Evolutionary conservation across 225 moss, liverwort and hornwort species (phyloP), one percentile per base, ranked within the genome.

Genomic region (Neckera pumila): DNA sequence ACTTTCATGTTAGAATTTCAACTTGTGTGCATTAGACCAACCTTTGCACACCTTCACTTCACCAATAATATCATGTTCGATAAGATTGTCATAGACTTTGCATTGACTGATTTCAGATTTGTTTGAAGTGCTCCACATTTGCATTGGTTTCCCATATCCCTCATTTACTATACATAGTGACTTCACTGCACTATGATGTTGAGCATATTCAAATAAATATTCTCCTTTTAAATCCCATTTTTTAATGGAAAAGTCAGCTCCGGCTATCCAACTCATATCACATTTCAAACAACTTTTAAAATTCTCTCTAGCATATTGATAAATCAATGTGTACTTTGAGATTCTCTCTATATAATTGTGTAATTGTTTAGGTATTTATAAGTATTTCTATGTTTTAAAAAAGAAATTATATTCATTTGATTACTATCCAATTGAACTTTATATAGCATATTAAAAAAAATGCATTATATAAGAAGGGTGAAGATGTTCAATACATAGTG

Each of bases 181-280:
- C 22, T 93, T 93, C 36, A 95, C 90, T 0, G 90, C 90, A 49
- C 92, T 94, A 82, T 94, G 96, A 79, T 95, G 95, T 87, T 95
- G 89, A 81, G 93, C 90, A 86, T 94, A 95, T 38, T 91, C 80
- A 84, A 89, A 92, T 47, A 95, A 80, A 78, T 87, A 74, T 18
- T 84, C 82, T 53, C 95, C 94, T 76, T 91, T 89, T 30, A 95
- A 63, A 85, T 87, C 89, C 95, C 93, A 95, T 62, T 94, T 94
- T 80, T 93, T 93, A 54, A 96, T 94, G 65, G 79, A 66, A 89
- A 95, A 96, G 71, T 95, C 92, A 84, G 76, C 93, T 67, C 96
- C 94, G 31, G 93, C 95, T 95, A 86, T 9, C 51, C 83, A 89
- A 53, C 3, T 79, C 87, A 87, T 45, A 27, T 34, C n/a, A 73